Conservation (phyloP, 73 alveolate genomes). For the Paramecium sonneborni region DNA sequence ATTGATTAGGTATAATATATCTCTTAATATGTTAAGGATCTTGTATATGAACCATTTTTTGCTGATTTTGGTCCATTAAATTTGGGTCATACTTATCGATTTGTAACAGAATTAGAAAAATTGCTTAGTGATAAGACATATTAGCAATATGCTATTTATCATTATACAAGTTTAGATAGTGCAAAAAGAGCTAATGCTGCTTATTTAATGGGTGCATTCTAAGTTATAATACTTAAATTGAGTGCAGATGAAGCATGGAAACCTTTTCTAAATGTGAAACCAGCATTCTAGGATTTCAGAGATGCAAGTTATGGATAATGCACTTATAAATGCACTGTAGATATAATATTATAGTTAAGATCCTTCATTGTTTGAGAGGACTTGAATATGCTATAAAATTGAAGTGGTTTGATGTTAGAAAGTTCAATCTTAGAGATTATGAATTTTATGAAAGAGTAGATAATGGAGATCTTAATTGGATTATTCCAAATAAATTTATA, state of each 20-base stretch:
- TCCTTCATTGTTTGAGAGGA: conserved; percentile 89
- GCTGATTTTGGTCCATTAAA: conserved; percentile 96
- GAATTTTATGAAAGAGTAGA: conserved; percentile 93
- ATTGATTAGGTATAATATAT: conserved; percentile 72
- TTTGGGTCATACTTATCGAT: conserved; percentile 84
- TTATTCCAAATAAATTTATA: conserved; percentile 89
- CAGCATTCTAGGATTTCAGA: conserved; percentile 79
- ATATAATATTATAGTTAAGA: neutral
- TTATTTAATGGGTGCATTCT: conserved; percentile 89
- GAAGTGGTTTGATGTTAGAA: conserved; percentile 90
- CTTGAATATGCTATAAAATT: conserved; percentile 86
- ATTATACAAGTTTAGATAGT: conserved; percentile 83
- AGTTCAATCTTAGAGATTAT: conserved; percentile 84
- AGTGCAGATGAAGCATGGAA: conserved; percentile 94
- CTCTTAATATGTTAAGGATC: conserved; percentile 55
- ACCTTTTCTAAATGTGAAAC: conserved; percentile 67
- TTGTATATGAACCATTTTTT: conserved; percentile 91
- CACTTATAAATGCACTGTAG: conserved; percentile 84
- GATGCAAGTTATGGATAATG: conserved; percentile 94
- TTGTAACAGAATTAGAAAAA: conserved; percentile 85
- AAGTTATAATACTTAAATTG: conserved; percentile 76
- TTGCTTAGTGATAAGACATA: conserved; percentile 75
- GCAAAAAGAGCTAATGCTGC: conserved; percentile 97
- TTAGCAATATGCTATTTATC: conserved; percentile 78
- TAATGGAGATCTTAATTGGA: conserved; percentile 95